Conservation (phyloP, 176 grass and related monocot species). For the Ananas comosus region DNA sequence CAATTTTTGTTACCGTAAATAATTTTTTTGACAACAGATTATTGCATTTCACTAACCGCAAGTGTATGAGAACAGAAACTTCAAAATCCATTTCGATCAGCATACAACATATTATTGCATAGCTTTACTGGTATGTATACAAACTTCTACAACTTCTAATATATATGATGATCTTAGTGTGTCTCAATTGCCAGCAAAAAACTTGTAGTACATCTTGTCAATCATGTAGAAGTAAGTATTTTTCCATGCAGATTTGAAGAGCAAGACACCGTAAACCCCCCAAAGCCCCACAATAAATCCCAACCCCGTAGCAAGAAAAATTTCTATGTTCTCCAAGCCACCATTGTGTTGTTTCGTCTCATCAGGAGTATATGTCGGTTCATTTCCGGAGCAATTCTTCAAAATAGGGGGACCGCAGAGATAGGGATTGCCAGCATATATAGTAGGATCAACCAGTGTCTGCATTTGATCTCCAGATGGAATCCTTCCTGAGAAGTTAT, state of each 20-base stretch:
- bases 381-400: slow-evolving; percentile 4
- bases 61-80: too few relatives aligned
- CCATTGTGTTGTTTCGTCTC: neutral
- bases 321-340: neutral
- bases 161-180: too few relatives aligned
- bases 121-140: too few relatives aligned
- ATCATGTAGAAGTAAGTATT: slow-evolving; percentile 1
- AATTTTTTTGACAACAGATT: too few relatives aligned
- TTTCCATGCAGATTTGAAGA: slow-evolving; percentile 5
- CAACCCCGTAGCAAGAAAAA: slow-evolving; percentile 3
- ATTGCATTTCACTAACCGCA: too few relatives aligned
- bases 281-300: slow-evolving; percentile 17
- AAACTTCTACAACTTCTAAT: too few relatives aligned
- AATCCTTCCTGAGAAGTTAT: slow-evolving; percentile 29
- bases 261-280: neutral
- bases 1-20: too few relatives aligned
- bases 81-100: too few relatives aligned
- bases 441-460: slow-evolving; percentile 16
- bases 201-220: neutral
- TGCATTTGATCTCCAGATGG: slow-evolving; percentile 29
- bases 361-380: neutral
- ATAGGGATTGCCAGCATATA: slow-evolving; percentile 21
- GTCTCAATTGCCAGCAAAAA: neutral
- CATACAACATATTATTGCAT: too few relatives aligned
- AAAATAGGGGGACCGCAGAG: slow-evolving; percentile 21